phyloP scores from a whole-genome alignment of 257 asterid genomes.

The Anisodus acutangulus region DNA sequence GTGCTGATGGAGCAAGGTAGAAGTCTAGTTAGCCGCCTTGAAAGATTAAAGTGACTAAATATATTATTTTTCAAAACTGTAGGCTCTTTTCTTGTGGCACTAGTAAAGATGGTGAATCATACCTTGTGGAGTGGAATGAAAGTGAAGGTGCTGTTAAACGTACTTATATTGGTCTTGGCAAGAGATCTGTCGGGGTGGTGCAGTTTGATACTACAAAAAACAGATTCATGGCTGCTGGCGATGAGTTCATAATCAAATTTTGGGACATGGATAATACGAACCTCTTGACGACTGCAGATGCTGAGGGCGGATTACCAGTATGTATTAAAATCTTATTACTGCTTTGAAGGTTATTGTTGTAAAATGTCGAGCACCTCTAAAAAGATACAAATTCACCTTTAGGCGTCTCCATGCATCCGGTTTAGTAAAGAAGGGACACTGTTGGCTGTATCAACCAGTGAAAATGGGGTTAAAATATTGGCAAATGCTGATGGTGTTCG shows the following conservation, averaged over 20 bases:
- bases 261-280: conserved; percentile 76
- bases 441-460: conserved; percentile 72
- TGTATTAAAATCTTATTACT: conserved; percentile 28
- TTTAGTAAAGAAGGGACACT: conserved; percentile 64
- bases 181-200: conserved; percentile 57
- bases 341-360: conserved; percentile 13
- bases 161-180: conserved; percentile 59
- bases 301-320: conserved; percentile 74
- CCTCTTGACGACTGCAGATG: conserved; percentile 50
- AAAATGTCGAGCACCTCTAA: neutral
- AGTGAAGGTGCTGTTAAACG: conserved; percentile 64
- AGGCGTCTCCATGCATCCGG: conserved; percentile 76
- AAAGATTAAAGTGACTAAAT: conserved; percentile 23
- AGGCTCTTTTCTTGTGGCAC: conserved; percentile 80
- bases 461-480: conserved; percentile 62
- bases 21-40: neutral
- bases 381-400: conserved; percentile 31
- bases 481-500: conserved; percentile 59
- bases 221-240: conserved; percentile 72
- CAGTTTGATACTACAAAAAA: conserved; percentile 70
- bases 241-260: conserved; percentile 60
- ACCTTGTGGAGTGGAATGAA: conserved; percentile 74
- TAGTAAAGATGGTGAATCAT: conserved; percentile 61
- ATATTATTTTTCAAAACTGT: conserved; percentile 6
- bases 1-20: conserved; percentile 76